A percentile compares a stretch with the other conserved stretches of the same genome.
Conservation (phyloP, 768 basidiomycete species). For the Leccinellum albellum region DNA sequence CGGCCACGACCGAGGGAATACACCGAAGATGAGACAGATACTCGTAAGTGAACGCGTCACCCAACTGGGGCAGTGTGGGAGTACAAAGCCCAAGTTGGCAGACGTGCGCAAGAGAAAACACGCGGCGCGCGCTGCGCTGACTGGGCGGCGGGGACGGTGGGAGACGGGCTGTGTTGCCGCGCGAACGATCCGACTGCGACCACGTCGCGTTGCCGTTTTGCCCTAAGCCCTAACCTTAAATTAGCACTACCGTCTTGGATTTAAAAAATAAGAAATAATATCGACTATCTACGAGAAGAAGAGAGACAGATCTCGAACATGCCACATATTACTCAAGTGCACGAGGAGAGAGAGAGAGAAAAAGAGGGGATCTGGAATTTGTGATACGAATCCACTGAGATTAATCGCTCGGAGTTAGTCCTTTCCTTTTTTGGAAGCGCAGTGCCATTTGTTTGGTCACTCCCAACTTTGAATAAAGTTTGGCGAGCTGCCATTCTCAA, state of each 20-base stretch:
- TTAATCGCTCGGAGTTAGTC: conserved; percentile 11
- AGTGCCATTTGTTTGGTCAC: conserved; percentile 31
- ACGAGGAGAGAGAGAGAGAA: conserved; percentile 1
- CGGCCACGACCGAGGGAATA: neutral
- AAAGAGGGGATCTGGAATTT: neutral
- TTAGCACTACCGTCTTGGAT: neutral
- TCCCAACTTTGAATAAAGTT: conserved; percentile 28
- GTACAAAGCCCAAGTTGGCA: neutral
- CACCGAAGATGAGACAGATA: neutral
- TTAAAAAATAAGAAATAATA: neutral
- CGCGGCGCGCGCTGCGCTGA: conserved; percentile 13
- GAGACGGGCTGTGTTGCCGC: conserved; percentile 14
- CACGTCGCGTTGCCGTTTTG: neutral
- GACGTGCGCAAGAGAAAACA: conserved; percentile 15
- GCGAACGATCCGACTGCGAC: neutral
- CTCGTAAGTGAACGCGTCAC: neutral
- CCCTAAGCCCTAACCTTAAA: conserved; percentile 33
- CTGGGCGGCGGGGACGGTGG: conserved; percentile 8
- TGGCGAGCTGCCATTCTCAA: conserved; percentile 23
- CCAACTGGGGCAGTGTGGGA: neutral
- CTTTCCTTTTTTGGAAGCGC: neutral
- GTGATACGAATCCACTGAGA: conserved; percentile 2
- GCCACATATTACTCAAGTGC: neutral
- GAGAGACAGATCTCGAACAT: conserved; percentile 12
- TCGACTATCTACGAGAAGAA: neutral